These are phyloP conservation scores for Dalbergia cochinchinensis DNA, from an alignment of 306 rosid species.

Conservation along the genomic window DNA sequence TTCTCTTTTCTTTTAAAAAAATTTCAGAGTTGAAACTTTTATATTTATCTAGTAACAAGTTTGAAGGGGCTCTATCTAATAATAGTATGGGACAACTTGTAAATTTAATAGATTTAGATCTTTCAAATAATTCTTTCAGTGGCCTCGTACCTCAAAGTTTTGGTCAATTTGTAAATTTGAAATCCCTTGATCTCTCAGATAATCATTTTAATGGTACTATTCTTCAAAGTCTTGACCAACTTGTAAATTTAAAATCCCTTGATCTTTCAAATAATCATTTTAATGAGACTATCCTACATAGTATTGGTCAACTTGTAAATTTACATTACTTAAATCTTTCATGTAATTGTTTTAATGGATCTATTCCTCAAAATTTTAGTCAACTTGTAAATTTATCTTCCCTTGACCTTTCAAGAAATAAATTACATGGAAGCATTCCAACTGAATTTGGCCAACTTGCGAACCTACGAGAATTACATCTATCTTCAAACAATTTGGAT, in stretches of 20 bases:
- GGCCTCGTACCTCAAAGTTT: background rate
- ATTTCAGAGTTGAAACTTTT: background rate
- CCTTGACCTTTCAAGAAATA: background rate
- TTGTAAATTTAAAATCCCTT: background rate
- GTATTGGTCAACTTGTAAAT: background rate
- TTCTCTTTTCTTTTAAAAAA: slow-evolving; percentile 3
- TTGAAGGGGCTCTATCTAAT: background rate
- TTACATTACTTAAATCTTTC: background rate
- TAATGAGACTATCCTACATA: background rate
- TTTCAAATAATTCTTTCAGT: background rate
- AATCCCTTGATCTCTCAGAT: background rate
- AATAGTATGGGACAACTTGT: background rate
- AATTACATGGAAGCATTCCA: background rate
- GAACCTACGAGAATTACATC: background rate
- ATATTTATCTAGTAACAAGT: background rate
- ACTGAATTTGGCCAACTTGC: background rate
- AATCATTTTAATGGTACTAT: background rate
- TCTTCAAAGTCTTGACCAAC: background rate
- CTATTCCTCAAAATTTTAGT: background rate
- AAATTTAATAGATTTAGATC: background rate
- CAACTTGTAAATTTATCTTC: background rate
- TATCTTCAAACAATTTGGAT: slow-evolving; percentile 4
- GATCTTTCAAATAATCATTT: slow-evolving; percentile 1
- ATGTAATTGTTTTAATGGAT: slow-evolving; percentile 8
- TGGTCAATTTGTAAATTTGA: background rate